These are phyloP conservation scores for Colletotrichum cereale DNA, from an alignment of 2,329 filamentous ascomycete species.

Conservation along the genomic window DNA sequence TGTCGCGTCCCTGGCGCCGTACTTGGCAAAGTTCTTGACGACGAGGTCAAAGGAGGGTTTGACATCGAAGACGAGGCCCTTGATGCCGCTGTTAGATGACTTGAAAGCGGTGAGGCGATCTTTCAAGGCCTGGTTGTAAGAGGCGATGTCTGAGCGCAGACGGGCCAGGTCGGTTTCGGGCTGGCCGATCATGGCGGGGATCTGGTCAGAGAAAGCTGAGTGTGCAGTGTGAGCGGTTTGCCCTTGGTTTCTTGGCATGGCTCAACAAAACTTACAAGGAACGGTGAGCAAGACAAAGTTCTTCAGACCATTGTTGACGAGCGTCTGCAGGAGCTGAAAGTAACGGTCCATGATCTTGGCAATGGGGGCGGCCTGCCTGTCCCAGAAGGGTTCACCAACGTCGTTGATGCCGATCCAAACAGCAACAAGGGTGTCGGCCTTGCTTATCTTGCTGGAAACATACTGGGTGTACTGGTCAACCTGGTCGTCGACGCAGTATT, in stretches of 20 bases:
- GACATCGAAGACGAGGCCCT: constrained; percentile 55
- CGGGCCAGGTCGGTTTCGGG: constrained; percentile 31
- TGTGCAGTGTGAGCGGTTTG: neutral
- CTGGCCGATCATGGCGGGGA: constrained; percentile 50
- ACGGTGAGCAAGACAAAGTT: constrained; percentile 63
- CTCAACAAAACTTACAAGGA: constrained; percentile 49
- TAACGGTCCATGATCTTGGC: constrained; percentile 58
- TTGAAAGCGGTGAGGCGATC: constrained; percentile 49
- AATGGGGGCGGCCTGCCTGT: constrained; percentile 44
- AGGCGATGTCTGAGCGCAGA: constrained; percentile 47
- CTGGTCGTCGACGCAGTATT: constrained; percentile 68
- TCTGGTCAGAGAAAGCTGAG: constrained; percentile 50
- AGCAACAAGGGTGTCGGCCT: constrained; percentile 57
- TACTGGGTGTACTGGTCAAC: constrained; percentile 54
- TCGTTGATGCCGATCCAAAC: constrained; percentile 70
- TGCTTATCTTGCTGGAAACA: constrained; percentile 56
- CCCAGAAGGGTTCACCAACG: constrained; percentile 62
- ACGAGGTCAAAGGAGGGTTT: constrained; percentile 55
- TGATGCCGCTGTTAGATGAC: constrained; percentile 49
- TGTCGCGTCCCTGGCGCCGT: constrained; percentile 46
- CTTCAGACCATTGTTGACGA: constrained; percentile 59
- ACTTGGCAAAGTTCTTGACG: constrained; percentile 48
- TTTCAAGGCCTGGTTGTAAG: constrained; percentile 53
- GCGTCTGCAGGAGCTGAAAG: constrained; percentile 54
- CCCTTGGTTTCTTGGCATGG: rapidly evolving